A percentile compares a stretch with the other conserved stretches of the same genome.
Evolutionary conservation across 306 rosid genomes (phyloP).

Genomic region (Potentilla sterilis): DNA sequence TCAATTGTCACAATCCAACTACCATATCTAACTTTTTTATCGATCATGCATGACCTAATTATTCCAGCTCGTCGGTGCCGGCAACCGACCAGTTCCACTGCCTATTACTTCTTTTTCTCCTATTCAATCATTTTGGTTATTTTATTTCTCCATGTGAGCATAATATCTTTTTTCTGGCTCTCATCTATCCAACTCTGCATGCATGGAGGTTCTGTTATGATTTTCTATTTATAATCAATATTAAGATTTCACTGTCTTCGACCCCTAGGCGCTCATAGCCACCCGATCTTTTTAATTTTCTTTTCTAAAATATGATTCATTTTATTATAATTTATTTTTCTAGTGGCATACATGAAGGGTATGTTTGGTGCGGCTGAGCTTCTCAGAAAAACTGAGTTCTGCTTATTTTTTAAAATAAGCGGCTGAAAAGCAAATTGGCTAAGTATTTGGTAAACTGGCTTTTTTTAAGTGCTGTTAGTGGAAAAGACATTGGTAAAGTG

Average conservation of each 20-base stretch:
- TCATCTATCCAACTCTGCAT: not conserved
- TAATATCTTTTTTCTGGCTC: not conserved
- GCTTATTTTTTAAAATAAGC: too few relatives aligned
- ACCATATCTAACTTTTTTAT: slow-evolving; percentile 10
- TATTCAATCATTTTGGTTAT: not conserved
- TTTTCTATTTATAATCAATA: not conserved
- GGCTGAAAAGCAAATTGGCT: too few relatives aligned
- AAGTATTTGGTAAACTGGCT: too few relatives aligned
- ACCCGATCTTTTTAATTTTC: not conserved
- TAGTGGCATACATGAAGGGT: not conserved
- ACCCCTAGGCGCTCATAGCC: not conserved
- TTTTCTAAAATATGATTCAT: not conserved
- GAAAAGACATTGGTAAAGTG: too few relatives aligned
- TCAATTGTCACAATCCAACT: slow-evolving; percentile 4
- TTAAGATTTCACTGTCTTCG: not conserved
- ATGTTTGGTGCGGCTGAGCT: too few relatives aligned
- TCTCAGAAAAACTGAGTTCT: too few relatives aligned
- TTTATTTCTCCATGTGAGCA: not conserved
- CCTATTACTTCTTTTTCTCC: not conserved
- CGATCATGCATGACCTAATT: not conserved
- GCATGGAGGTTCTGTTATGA: not conserved
- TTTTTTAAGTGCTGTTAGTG: too few relatives aligned
- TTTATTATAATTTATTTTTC: not conserved
- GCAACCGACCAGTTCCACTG: slow-evolving; percentile 30
- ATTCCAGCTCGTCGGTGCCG: slow-evolving; percentile 1